Evolutionary conservation across 2,329 filamentous ascomycete genomes (phyloP).

Genomic region (Fusarium hostae): DNA sequence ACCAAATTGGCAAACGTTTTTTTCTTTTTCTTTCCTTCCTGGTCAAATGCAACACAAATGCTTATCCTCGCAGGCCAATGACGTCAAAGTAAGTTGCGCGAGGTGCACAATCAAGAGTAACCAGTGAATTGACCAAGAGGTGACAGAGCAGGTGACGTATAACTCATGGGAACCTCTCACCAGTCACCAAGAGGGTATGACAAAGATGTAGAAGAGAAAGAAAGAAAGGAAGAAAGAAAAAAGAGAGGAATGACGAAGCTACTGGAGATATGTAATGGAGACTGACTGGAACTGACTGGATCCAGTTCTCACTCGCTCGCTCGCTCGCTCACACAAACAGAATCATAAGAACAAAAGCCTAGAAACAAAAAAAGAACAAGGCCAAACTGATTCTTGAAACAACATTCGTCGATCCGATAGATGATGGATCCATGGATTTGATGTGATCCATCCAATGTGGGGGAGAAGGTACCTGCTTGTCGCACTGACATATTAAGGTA

Average conservation of each 20-base stretch:
- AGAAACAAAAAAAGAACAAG: constrained; percentile 24
- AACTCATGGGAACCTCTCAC: constrained; percentile 17
- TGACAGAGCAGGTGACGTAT: constrained; percentile 9
- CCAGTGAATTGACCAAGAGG: constrained; percentile 27
- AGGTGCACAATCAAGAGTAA: constrained; percentile 27
- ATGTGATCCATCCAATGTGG: constrained; percentile 24
- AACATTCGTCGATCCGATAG: constrained; percentile 30
- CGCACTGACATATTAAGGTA: constrained; percentile 15
- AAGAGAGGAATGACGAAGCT: constrained; percentile 10
- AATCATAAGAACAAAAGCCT: constrained; percentile 18
- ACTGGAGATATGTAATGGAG: constrained; percentile 20
- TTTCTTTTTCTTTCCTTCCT: neutral
- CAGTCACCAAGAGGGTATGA: neutral
- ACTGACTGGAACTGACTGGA: constrained; percentile 9
- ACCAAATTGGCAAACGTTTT: neutral
- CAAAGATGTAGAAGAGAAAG: neutral
- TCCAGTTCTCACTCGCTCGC: constrained; percentile 9
- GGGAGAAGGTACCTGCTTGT: constrained; percentile 12
- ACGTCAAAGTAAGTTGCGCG: constrained; percentile 33
- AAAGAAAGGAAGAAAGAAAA: neutral
- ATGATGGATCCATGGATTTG: constrained; percentile 24
- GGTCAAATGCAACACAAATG: constrained; percentile 15
- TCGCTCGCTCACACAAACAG: constrained; percentile 6
- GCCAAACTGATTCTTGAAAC: constrained; percentile 13
- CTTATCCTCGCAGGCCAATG: constrained; percentile 2